Evolutionary conservation across 1,284 basidiomycete genomes (phyloP), one percentile per base, ranked within the genome.

Genomic region (Ustilago sp.): DNA sequence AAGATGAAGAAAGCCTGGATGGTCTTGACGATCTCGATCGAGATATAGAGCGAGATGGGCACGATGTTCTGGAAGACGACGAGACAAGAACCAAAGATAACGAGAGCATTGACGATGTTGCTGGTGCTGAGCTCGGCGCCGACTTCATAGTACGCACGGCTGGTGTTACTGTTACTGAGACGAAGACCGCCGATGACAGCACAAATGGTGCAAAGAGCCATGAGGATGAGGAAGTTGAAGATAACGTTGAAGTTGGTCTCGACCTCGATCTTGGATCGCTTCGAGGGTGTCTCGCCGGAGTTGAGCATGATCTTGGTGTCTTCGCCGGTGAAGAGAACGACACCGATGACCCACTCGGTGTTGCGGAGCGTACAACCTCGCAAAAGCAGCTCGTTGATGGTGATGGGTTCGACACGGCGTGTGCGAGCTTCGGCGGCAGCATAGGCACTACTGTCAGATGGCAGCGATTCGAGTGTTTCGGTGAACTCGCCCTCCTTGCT

Each of bases 251-350:
- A 96, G 86, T 97, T 98, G n/a, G 96, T 98, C 89, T 98, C 95
- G 88, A 91, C 93, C 88, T 98, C 95, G 83, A 98, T 97, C 89
- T 97, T 98, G 82, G 92, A 93, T 63, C 94, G 92, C 85, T 98
- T 98, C 19, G 93, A 94, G 0, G 86, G 87, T 4, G 87, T 87
- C 17, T 91, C 92, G 31, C 94, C 94, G 43, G 93, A 93, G 82
- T 98, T 99, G 77, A 98, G 88, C 93, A 98, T 96, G 85, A 98
- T 98, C 90, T 98, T 99, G 58, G 95, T 95, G 87, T 99, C 95
- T 3, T 91, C 90, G 36, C 96, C 96, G 0, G 96, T 99, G 87
- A 95, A 99, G 36, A 93, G 91, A 39, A 98, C 95, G 38, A 99
- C 87, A 8, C 94, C 95, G 75, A 98, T 94, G 63, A 95, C 90